phyloP scores from a whole-genome alignment of 1,139 yeast genomes.

The Protomyces inundatus region DNA sequence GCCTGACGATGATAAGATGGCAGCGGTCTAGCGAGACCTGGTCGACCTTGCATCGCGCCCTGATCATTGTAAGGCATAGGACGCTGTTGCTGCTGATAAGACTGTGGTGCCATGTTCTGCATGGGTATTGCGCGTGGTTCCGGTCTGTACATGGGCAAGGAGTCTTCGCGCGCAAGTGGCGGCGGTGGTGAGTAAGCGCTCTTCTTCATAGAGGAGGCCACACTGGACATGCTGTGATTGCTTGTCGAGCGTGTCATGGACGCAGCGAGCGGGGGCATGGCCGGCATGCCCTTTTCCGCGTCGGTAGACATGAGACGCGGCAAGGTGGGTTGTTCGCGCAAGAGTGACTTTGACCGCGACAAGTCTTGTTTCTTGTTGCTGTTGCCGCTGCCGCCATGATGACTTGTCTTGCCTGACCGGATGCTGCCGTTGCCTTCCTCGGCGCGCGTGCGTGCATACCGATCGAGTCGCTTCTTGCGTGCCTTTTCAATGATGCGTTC shows the following conservation, averaged over 20 bases:
- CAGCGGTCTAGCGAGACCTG: not conserved
- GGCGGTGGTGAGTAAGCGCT: not conserved
- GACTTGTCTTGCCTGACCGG: not conserved
- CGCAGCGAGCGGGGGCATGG: not conserved
- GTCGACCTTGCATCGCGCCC: not conserved
- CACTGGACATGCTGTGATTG: conserved; percentile 4
- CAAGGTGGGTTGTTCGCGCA: conserved; percentile 17
- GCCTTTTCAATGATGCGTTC: conserved; percentile 48
- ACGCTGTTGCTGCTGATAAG: not conserved
- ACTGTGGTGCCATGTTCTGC: not conserved
- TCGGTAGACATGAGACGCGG: not conserved
- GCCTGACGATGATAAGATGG: conserved; percentile 23
- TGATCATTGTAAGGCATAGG: not conserved
- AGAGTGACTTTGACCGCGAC: conserved; percentile 7
- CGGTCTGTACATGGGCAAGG: conserved; percentile 13
- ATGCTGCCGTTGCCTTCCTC: not conserved
- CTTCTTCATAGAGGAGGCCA: conserved; percentile 3
- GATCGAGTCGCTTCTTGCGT: conserved; percentile 38
- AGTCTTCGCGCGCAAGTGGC: conserved; percentile 6
- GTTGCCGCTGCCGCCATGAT: no score
- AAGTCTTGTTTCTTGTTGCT: conserved; percentile 4
- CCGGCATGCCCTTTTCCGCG: conserved; percentile 3
- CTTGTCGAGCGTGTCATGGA: not conserved
- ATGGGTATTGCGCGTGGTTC: not conserved
- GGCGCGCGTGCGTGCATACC: conserved; percentile 17